Conservation (phyloP, 2,329 filamentous ascomycete genomes). For the Clonostachys byssicola region DNA sequence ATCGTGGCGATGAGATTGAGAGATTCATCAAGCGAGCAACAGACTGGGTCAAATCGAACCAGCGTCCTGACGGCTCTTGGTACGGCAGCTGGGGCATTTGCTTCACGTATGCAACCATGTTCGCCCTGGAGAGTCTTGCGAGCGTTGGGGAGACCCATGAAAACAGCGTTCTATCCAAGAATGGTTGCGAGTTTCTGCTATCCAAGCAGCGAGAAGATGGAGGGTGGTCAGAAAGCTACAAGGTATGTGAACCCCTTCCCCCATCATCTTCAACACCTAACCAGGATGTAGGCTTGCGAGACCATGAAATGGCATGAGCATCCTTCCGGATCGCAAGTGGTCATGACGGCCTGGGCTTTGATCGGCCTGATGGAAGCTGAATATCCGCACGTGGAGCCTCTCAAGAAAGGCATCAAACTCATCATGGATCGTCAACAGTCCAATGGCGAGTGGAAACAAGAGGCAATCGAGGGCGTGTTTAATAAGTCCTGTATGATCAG, state of each 20-base stretch:
- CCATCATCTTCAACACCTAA: neutral
- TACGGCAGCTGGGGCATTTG: slow-evolving; percentile 98
- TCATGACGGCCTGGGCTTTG: slow-evolving; percentile 89
- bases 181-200: slow-evolving; percentile 82
- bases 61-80: slow-evolving; percentile 85
- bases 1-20: slow-evolving; percentile 72
- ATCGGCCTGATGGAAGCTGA: slow-evolving; percentile 79
- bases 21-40: slow-evolving; percentile 70
- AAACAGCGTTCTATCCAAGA: slow-evolving; percentile 65
- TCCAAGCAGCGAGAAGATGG: slow-evolving; percentile 83
- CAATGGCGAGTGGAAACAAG: slow-evolving; percentile 93
- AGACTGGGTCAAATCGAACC: slow-evolving; percentile 75
- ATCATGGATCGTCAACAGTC: slow-evolving; percentile 80
- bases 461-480: slow-evolving; percentile 96
- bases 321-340: slow-evolving; percentile 73
- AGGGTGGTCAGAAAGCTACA: slow-evolving; percentile 95
- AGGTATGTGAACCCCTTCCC: slow-evolving; percentile 32
- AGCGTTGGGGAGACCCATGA: slow-evolving; percentile 78
- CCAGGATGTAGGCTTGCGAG: slow-evolving; percentile 61
- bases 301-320: slow-evolving; percentile 73
- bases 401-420: slow-evolving; percentile 72
- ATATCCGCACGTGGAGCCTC: slow-evolving; percentile 69
- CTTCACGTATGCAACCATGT: slow-evolving; percentile 97
- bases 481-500: slow-evolving; percentile 99
- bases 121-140: slow-evolving; percentile 82